Percentiles rank a stretch among this genome's conserved stretches.
Conservation (phyloP, 2,329 filamentous ascomycete species). For the Aspergillus chevalieri region DNA sequence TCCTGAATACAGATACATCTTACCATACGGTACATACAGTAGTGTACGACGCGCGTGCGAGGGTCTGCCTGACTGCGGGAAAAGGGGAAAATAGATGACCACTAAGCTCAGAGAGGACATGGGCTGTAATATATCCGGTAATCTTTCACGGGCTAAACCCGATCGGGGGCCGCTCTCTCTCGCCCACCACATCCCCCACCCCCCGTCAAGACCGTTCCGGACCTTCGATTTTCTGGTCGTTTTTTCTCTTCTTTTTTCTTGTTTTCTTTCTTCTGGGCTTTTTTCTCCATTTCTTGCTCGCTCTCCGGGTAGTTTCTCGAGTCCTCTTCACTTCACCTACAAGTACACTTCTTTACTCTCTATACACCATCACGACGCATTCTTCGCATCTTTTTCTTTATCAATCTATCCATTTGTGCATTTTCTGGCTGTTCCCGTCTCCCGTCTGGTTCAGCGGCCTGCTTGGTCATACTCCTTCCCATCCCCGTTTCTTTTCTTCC, state of each 20-base stretch:
- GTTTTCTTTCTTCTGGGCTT: neutral
- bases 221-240: conserved; percentile 2
- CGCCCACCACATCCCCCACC: neutral
- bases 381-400: too few species aligned
- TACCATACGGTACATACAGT: neutral
- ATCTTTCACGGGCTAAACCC: neutral
- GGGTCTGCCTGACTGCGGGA: neutral
- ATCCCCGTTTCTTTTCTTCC: conserved; percentile 16
- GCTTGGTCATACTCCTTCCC: conserved; percentile 7
- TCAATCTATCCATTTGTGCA: too few species aligned
- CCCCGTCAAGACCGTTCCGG: neutral
- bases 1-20: neutral
- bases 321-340: too few species aligned
- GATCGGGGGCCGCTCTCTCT: neutral
- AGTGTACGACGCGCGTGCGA: neutral
- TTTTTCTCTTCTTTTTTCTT: conserved; percentile 4
- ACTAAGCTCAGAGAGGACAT: neutral
- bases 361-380: too few species aligned
- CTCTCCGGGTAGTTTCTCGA: neutral
- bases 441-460: conserved; percentile 5
- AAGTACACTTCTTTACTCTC: too few species aligned
- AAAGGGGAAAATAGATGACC: neutral
- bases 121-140: neutral
- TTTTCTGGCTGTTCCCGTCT: conserved; percentile 1
- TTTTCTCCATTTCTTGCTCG: conserved; percentile 6